Evolutionary conservation across 306 rosid genomes (phyloP).

Genomic region (Lablab purpureus): DNA sequence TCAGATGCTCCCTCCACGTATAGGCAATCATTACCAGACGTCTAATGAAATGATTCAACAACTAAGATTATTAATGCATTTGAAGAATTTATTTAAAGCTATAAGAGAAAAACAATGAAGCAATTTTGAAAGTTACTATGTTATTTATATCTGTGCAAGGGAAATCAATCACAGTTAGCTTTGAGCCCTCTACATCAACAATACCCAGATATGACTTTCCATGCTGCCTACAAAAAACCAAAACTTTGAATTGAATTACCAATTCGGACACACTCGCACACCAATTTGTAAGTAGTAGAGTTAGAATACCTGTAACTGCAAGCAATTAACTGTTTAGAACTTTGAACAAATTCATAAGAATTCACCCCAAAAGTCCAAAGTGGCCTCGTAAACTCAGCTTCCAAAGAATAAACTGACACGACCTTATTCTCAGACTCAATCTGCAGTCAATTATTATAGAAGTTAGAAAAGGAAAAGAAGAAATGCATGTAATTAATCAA

Average conservation of each 20-base stretch:
- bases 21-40: slow-evolving; percentile 60
- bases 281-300: slow-evolving; percentile 22
- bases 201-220: slow-evolving; percentile 91
- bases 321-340: slow-evolving; percentile 61
- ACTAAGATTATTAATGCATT: slow-evolving; percentile 23
- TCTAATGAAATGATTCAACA: slow-evolving; percentile 55
- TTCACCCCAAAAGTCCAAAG: slow-evolving; percentile 80
- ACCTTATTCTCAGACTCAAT: slow-evolving; percentile 80
- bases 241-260: slow-evolving; percentile 30
- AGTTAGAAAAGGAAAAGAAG: slow-evolving; percentile 22
- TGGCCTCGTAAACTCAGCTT: slow-evolving; percentile 89
- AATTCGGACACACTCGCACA: not conserved
- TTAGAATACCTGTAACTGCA: slow-evolving; percentile 83
- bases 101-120: slow-evolving; percentile 19
- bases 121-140: slow-evolving; percentile 63
- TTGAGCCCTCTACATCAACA: slow-evolving; percentile 68
- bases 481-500: slow-evolving; percentile 4
- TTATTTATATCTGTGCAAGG: slow-evolving; percentile 89
- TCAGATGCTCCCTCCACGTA: slow-evolving; percentile 93
- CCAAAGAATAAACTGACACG: slow-evolving; percentile 68
- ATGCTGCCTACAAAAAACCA: slow-evolving; percentile 67
- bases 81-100: slow-evolving; percentile 12
- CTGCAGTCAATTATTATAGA: slow-evolving; percentile 56
- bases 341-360: slow-evolving; percentile 78
- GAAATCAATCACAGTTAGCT: slow-evolving; percentile 65